Evolutionary conservation across 495 filamentous ascomycete genomes (phyloP).

Genomic region (Polyplosphaeria fusca): DNA sequence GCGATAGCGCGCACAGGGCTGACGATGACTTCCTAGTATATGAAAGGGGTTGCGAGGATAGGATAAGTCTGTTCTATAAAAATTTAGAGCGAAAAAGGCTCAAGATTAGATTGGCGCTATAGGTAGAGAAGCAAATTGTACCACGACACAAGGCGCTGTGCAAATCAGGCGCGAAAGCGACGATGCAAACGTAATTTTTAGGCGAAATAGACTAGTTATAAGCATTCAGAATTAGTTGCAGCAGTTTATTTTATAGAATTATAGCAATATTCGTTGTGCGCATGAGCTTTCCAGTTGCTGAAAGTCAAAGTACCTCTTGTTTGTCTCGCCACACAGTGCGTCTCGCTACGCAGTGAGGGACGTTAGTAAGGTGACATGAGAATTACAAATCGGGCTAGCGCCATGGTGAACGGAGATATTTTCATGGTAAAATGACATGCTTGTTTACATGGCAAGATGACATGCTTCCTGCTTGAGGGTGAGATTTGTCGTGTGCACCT

Average conservation of each 20-base stretch:
- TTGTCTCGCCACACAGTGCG: constrained; percentile 2
- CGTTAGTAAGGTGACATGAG: too few species aligned
- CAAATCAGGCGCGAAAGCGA: neutral
- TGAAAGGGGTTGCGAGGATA: neutral
- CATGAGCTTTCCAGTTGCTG: neutral
- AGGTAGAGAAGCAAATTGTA: neutral
- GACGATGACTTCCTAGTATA: neutral
- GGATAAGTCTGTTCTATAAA: constrained; percentile 1
- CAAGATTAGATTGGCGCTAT: neutral
- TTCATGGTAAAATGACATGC: too few species aligned
- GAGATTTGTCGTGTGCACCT: too few species aligned
- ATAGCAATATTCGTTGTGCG: neutral
- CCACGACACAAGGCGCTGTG: neutral
- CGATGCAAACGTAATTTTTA: constrained; percentile 3
- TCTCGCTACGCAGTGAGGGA: neutral
- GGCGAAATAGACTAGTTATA: neutral
- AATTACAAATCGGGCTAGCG: too few species aligned
- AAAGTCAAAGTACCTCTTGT: constrained; percentile 4
- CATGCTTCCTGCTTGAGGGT: too few species aligned
- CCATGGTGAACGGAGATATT: too few species aligned
- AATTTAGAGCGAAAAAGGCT: neutral
- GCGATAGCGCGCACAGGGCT: neutral
- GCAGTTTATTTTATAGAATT: neutral
- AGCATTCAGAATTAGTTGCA: neutral
- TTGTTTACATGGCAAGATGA: too few species aligned